phyloP scores from a whole-genome alignment of 2,329 filamentous ascomycete genomes.

The Pseudomassariella vexata region DNA sequence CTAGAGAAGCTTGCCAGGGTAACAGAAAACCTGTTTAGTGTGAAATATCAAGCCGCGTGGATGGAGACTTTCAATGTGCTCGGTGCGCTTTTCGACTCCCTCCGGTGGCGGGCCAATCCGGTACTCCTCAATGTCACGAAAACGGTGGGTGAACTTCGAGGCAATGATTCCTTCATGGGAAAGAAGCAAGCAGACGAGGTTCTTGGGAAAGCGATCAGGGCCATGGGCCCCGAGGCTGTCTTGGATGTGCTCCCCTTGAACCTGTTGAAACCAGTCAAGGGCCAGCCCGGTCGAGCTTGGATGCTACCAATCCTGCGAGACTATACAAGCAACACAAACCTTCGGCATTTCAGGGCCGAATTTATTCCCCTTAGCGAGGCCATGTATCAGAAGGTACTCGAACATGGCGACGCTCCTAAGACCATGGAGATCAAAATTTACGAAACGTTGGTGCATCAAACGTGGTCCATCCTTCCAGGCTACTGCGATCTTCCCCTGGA shows the following conservation, averaged over 20 bases:
- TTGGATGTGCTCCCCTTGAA: constrained; percentile 82
- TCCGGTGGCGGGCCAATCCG: constrained; percentile 80
- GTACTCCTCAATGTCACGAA: constrained; percentile 71
- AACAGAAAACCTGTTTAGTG: constrained; percentile 69
- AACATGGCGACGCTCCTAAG: constrained; percentile 77
- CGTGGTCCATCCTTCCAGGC: constrained; percentile 88
- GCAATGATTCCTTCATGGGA: constrained; percentile 80
- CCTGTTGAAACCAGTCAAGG: constrained; percentile 68
- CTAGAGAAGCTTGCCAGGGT: constrained; percentile 74
- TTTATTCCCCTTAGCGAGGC: constrained; percentile 84
- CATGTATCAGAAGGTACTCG: constrained; percentile 83
- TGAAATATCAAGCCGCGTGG: constrained; percentile 93
- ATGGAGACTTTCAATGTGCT: constrained; percentile 89
- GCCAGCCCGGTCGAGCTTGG: constrained; percentile 85
- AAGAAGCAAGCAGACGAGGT: constrained; percentile 95
- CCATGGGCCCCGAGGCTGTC: constrained; percentile 84
- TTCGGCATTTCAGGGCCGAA: constrained; percentile 78
- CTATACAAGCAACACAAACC: constrained; percentile 79
- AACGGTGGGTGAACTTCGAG: constrained; percentile 78
- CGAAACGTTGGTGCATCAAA: constrained; percentile 87
- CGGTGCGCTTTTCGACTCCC: constrained; percentile 76
- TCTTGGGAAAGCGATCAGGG: constrained; percentile 78
- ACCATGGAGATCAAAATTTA: constrained; percentile 95
- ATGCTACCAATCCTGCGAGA: constrained; percentile 87
- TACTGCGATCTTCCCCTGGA: constrained; percentile 93